These are phyloP conservation scores for Botrytis cinerea DNA, from an alignment of 2,329 filamentous ascomycete genomes.

Conservation along the genomic window DNA sequence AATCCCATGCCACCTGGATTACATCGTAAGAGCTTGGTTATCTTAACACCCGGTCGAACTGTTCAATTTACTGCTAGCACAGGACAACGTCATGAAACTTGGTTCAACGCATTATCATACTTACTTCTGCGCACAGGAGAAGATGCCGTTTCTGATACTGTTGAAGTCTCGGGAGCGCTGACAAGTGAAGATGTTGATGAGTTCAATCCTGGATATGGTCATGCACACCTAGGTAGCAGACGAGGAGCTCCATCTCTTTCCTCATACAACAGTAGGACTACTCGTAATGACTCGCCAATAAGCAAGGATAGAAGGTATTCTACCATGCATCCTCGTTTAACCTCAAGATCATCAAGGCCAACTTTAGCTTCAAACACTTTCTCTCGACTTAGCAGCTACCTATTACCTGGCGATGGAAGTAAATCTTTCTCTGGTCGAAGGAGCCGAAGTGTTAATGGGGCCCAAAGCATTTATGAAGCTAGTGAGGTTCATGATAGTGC, in stretches of 20 bases:
- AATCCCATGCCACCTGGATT: constrained; percentile 94
- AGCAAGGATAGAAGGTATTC: constrained; percentile 30
- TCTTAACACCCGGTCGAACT: constrained; percentile 83
- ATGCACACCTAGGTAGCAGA: constrained; percentile 44
- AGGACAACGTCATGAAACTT: constrained; percentile 92
- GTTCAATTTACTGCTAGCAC: constrained; percentile 96
- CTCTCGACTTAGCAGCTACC: constrained; percentile 61
- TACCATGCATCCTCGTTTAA: constrained; percentile 29
- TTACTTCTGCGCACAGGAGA: constrained; percentile 77
- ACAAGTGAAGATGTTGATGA: constrained; percentile 69
- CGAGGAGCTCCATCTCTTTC: constrained; percentile 67
- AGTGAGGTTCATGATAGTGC: constrained; percentile 72
- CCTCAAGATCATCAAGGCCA: constrained; percentile 36
- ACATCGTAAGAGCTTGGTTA: constrained; percentile 88
- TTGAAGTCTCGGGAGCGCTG: constrained; percentile 58
- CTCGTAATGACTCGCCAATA: constrained; percentile 64
- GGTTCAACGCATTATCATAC: constrained; percentile 97
- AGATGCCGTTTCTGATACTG: constrained; percentile 56
- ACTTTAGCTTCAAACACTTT: constrained; percentile 49
- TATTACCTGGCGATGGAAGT: constrained; percentile 45
- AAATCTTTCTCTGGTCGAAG: constrained; percentile 55
- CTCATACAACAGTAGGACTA: constrained; percentile 76
- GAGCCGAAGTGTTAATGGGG: constrained; percentile 49
- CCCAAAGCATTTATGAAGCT: constrained; percentile 52
- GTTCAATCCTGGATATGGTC: constrained; percentile 67